phyloP scores from a whole-genome alignment of 1,284 basidiomycete genomes.

The Apiotrichum akiyoshidainum region DNA sequence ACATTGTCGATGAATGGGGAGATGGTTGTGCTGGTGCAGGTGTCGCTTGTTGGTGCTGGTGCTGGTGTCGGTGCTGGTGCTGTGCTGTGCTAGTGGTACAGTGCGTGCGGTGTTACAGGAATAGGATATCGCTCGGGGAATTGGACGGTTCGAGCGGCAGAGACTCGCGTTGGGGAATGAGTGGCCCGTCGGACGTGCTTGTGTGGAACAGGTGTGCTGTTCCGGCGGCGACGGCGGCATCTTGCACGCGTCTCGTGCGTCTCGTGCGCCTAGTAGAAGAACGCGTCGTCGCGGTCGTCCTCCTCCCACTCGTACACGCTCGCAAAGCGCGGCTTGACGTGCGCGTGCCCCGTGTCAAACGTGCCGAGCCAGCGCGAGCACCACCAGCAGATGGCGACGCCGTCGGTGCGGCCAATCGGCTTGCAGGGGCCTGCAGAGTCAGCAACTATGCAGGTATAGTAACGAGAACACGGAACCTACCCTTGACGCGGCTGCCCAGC shows the following conservation, averaged over 20 bases:
- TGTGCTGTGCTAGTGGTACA: too few species aligned
- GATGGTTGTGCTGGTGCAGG: background rate
- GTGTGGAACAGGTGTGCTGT: too few species aligned
- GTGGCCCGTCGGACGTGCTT: too few species aligned
- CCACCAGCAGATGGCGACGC: constrained; percentile 8
- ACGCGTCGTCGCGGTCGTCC: background rate
- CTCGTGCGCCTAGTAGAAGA: too few species aligned
- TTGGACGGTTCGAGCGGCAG: too few species aligned
- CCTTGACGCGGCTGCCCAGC: constrained; percentile 7
- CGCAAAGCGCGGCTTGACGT: background rate
- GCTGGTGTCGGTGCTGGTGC: background rate
- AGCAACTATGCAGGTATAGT: background rate
- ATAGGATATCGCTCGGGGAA: too few species aligned
- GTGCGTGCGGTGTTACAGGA: background rate
- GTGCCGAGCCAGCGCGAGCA: constrained; percentile 7
- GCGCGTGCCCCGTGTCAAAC: background rate
- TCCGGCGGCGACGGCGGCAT: background rate
- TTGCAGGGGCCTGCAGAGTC: constrained; percentile 7
- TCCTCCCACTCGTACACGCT: constrained; percentile 3
- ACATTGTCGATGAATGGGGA: background rate
- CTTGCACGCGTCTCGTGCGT: too few species aligned
- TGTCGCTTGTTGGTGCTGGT: too few species aligned
- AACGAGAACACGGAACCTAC: background rate
- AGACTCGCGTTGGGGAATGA: too few species aligned
- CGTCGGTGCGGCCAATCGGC: constrained; percentile 4